Base-by-base conservation (phyloP, 2,329 filamentous ascomycete genomes). In the Talaromyces albobiverticillius region DNA sequence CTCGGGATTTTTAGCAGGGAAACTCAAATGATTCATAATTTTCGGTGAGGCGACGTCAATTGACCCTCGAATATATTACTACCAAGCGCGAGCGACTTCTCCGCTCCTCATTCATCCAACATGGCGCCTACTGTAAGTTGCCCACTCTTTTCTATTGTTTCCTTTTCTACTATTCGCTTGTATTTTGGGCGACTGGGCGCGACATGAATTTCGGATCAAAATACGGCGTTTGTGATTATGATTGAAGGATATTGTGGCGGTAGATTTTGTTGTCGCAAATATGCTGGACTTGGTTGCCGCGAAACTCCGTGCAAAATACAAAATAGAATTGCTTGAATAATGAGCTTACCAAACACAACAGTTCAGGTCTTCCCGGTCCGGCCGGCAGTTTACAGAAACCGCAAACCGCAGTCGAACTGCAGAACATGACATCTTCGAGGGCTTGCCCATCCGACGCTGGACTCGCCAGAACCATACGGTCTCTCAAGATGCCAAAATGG, bases 361-460 rank as follows among this genome's bases (percentile, higher is more conserved):
- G 80, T 82, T 82, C 61, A 76, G 81, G 50, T 78, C 79, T 43
- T 78, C 79, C 54, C 80, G 81, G 58, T 79, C 80, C 18, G 81
- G 79, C 57, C 81, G 82, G 56, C 78, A 83, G 60, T 80, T 79
- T 56, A 77, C 80, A 54, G 80, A 82, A 57, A 75, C 74, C 38
- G 59, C 67, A 43, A 69, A 69, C 51, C 69, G 74, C 45, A 71
- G 67, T 47, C 67, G 74, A 60, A 70, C 67, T 60, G 75, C 80
- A 51, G 85, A 88, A 60, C 83, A 86, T 67, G 86, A 88, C 75
- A 78, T 85, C 47, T 80, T 83, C 47, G 77, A 82, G 79, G 90
- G 91, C 56, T 81, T 96, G 10, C 93, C 93, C 14, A 88, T 96
- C 55, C 87, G 91, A 65, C 90, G 95, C 81, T 97, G 91, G 88